phyloP scores from a whole-genome alignment of 306 rosid species.

The cucumber (Cucumis sativus) region DNA sequence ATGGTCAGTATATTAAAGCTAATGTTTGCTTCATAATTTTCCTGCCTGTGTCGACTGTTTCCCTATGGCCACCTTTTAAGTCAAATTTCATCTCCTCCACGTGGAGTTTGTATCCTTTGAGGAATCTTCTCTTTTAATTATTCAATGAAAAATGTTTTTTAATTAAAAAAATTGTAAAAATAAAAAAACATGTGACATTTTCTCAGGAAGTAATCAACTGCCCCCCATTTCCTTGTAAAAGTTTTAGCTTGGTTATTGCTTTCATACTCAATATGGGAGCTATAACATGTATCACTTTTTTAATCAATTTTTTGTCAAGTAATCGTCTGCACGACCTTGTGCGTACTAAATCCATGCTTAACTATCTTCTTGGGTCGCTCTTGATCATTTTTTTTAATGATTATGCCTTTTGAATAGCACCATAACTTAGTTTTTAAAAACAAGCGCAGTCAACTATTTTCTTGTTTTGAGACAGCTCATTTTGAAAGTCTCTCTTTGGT shows the following conservation, averaged over 20 bases:
- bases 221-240: not conserved
- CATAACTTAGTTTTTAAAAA: constrained; percentile 2
- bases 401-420: constrained; percentile 1
- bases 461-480: too few species aligned
- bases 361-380: not conserved
- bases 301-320: not conserved
- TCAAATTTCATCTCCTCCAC: too few species aligned
- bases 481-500: too few species aligned
- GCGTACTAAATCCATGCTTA: not conserved
- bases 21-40: not conserved
- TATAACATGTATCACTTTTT: not conserved
- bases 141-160: too few species aligned
- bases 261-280: not conserved
- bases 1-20: not conserved
- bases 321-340: not conserved
- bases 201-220: too few species aligned
- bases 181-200: too few species aligned
- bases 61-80: too few species aligned
- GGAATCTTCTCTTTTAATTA: too few species aligned
- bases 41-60: not conserved
- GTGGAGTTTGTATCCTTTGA: too few species aligned
- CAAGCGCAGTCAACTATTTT: too few species aligned
- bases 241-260: not conserved
- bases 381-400: not conserved
- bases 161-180: too few species aligned